These are phyloP conservation scores for Fusarium sp. DNA, from an alignment of 2,329 filamentous ascomycete species.

Conservation along the genomic window DNA sequence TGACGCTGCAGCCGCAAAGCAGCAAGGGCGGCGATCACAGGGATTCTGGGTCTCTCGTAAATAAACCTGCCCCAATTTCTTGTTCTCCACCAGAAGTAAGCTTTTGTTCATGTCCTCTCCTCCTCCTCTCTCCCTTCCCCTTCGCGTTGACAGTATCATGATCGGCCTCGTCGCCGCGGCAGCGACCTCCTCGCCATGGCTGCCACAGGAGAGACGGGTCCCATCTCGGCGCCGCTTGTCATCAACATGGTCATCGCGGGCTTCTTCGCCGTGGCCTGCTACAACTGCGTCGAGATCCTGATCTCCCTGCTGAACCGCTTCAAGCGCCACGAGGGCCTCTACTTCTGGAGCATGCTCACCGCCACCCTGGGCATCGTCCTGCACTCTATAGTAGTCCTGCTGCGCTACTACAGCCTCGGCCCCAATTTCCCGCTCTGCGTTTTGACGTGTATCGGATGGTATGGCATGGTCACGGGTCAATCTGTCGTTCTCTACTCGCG, in stretches of 20 bases:
- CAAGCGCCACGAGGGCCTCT: slow-evolving; percentile 30
- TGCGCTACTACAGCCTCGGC: slow-evolving; percentile 34
- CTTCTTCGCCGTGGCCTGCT: slow-evolving; percentile 32
- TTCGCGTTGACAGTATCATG: neutral
- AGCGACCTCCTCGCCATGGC: slow-evolving; percentile 25
- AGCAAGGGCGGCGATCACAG: neutral
- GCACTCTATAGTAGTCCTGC: slow-evolving; percentile 29
- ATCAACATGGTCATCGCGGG: slow-evolving; percentile 35
- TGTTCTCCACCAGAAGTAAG: neutral
- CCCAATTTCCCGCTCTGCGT: slow-evolving; percentile 34
- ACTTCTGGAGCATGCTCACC: slow-evolving; percentile 33
- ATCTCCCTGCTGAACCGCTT: slow-evolving; percentile 30
- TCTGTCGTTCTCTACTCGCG: slow-evolving; percentile 35
- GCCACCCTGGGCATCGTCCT: slow-evolving; percentile 27
- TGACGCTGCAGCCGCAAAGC: neutral
- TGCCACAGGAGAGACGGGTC: slow-evolving; percentile 24
- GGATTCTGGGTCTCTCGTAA: neutral
- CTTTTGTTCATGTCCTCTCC: neutral
- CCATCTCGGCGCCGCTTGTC: slow-evolving; percentile 21
- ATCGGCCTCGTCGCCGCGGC: slow-evolving; percentile 13
- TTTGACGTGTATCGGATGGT: slow-evolving; percentile 34
- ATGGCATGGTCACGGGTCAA: slow-evolving; percentile 36
- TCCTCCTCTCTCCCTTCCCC: neutral
- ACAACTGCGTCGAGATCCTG: slow-evolving; percentile 36
- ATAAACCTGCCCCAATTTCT: neutral